Conservation (phyloP, 2,329 filamentous ascomycete genomes). For the Podosphaera fusca region DNA sequence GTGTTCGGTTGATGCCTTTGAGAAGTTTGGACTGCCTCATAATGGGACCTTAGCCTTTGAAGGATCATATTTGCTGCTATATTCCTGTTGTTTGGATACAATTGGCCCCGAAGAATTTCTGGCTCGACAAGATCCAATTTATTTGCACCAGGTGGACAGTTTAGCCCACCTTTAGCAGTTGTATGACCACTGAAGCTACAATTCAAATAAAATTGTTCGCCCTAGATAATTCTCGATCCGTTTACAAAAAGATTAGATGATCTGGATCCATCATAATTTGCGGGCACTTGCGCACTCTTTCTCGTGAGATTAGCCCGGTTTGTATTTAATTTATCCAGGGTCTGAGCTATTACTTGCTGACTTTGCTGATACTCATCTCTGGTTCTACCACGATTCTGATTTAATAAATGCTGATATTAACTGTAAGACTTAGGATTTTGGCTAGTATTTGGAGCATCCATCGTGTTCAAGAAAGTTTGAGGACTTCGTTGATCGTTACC, state of each 20-base stretch:
- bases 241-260: neutral
- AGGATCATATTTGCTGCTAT: neutral
- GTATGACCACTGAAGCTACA: neutral
- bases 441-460: too few relatives aligned
- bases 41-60: neutral
- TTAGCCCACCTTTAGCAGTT: neutral
- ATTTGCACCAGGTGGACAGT: neutral
- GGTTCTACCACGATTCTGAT: too few relatives aligned
- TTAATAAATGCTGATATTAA: too few relatives aligned
- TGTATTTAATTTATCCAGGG: too few relatives aligned
- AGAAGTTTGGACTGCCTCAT: neutral
- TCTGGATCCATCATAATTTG: neutral
- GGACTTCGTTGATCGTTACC: too few relatives aligned
- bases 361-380: too few relatives aligned
- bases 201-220: neutral
- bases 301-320: neutral
- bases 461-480: too few relatives aligned
- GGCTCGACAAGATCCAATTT: neutral
- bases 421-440: too few relatives aligned
- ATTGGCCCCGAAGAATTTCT: neutral
- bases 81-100: neutral
- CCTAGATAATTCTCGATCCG: neutral
- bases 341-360: too few relatives aligned
- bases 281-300: neutral
- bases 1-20: neutral